Percentiles rank a stretch among this genome's conserved stretches.
Evolutionary conservation across 2,329 filamentous ascomycete genomes (phyloP).

Genomic region (Sclerotinia nivalis): DNA sequence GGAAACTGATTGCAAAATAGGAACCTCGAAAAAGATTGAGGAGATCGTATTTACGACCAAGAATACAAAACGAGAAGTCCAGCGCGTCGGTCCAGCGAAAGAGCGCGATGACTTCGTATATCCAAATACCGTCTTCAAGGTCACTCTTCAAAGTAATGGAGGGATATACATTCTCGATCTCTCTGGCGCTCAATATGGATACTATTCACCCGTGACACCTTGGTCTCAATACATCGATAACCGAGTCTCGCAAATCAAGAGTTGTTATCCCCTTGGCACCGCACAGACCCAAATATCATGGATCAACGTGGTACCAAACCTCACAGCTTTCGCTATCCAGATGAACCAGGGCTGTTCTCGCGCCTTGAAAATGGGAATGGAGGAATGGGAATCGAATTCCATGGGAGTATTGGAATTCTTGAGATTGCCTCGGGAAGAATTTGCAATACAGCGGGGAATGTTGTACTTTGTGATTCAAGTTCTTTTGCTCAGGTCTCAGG

Average conservation of each 20-base stretch:
- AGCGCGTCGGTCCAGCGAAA: not conserved
- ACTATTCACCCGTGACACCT: conserved; percentile 20
- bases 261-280: no score
- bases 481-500: not conserved
- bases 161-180: conserved; percentile 27
- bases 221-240: conserved; percentile 3
- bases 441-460: not conserved
- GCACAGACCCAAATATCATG: no score
- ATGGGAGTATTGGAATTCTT: not conserved
- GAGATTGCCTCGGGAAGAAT: not conserved
- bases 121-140: conserved; percentile 11
- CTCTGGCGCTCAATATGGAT: conserved; percentile 26
- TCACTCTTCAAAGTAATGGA: conserved; percentile 8
- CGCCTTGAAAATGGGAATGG: not conserved
- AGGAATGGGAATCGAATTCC: not conserved
- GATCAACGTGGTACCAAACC: no score
- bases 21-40: conserved; percentile 13
- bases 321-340: not conserved
- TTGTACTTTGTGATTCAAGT: not conserved
- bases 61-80: conserved; percentile 9
- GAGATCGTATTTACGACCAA: not conserved
- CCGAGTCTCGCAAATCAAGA: no score
- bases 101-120: not conserved
- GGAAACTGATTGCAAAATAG: not conserved
- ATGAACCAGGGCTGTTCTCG: not conserved